Evolutionary conservation across 371 early-diverging fungal species (phyloP), one percentile per base, ranked within the genome.

Genomic region (Lichtheimia ornata): DNA sequence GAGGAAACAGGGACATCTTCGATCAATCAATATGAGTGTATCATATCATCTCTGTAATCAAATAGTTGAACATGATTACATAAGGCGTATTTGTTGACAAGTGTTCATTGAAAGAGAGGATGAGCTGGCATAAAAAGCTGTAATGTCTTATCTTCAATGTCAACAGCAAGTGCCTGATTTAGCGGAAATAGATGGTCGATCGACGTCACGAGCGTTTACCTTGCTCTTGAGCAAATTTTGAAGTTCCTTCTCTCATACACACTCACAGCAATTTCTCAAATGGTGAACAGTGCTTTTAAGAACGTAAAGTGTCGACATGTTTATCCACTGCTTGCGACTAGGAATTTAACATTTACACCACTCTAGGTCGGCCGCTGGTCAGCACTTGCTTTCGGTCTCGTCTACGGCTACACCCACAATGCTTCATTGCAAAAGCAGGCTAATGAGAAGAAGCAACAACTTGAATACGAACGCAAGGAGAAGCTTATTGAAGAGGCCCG

Each of bases 311-410:
- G 28, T 30, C 13, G 14, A 14, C 17, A 14, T 41, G 17, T 11
- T 47, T 51, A 6, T 64, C 49, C 2, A 49, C 14, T 24, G 13
- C 28, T 4, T 13, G 14, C 24, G 18, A 58, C 22, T 22, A 28
- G 28, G 58, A 18, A 27, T 12, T 12, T 49, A 27, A 11, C 54
- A 42, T 13, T 20, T 4, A 30, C 18, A 15, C 30, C 20, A 45
- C 15, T 5, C 22, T 56, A 89, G 90, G 88, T 90, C 71, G 88
- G 85, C 71, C 90, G 91, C 74, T 91, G 89, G 88, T 86, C 86
- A 65, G 90, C 85, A 60, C 81, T 89, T 70, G 85, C 80, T 56
- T 77, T 78, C 50, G 91, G 91, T 67, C 79, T 89, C 50, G 84
- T 84, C 66, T 91, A 91, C 67, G 91, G 91, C 45, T 85, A 77